Conservation (phyloP, 1,284 basidiomycete genomes). For the Moniliophthora roreri region DNA sequence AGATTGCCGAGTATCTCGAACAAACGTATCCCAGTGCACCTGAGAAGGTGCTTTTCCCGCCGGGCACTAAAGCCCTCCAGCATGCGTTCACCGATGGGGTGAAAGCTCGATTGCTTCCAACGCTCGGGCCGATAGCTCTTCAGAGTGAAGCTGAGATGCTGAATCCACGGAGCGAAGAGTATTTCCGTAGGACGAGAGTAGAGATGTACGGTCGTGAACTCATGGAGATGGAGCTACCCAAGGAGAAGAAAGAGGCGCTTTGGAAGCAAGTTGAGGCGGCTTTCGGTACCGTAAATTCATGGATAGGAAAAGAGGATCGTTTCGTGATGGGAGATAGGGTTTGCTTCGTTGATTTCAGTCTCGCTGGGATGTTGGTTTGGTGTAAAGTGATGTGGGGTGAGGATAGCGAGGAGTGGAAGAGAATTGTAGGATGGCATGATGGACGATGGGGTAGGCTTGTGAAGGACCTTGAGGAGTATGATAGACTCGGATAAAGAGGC, state of each 20-base stretch:
- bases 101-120: not conserved
- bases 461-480: constrained; percentile 26
- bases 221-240: constrained; percentile 31
- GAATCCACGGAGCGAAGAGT: constrained; percentile 28
- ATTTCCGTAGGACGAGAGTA: constrained; percentile 31
- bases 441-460: constrained; percentile 32
- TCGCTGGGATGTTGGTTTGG: constrained; percentile 28
- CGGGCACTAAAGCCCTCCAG: constrained; percentile 22
- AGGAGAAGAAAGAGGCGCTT: constrained; percentile 23
- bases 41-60: constrained; percentile 23
- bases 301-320: constrained; percentile 24
- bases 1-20: constrained; percentile 40
- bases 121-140: constrained; percentile 13
- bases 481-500: too few species aligned
- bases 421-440: constrained; percentile 28
- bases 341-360: constrained; percentile 31
- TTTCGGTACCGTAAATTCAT: constrained; percentile 22
- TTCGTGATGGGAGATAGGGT: constrained; percentile 31
- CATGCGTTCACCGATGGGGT: constrained; percentile 20
- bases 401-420: constrained; percentile 25
- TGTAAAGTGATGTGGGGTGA: constrained; percentile 21
- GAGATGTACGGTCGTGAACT: constrained; percentile 17
- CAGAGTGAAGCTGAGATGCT: too few species aligned
- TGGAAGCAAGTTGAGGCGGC: constrained; percentile 25
- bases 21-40: constrained; percentile 28